Evolutionary conservation across 2,329 filamentous ascomycete species (phyloP).

Genomic region (Verticillium nonalfalfae): DNA sequence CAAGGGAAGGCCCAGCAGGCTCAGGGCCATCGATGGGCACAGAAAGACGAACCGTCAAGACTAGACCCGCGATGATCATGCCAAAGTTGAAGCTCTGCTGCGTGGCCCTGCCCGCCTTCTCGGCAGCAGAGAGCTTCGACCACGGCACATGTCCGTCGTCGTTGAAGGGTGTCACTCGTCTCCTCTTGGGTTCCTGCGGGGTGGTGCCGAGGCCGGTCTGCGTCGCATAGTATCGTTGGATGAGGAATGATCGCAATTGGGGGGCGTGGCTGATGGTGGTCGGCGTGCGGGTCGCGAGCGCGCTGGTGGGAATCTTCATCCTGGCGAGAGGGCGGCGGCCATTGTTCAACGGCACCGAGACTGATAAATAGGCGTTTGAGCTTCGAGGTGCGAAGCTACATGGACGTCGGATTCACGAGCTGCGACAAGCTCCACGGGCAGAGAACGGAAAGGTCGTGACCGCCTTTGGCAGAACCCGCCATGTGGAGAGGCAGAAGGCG

Average conservation of each 20-base stretch:
- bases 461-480: constrained; percentile 29
- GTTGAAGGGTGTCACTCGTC: constrained; percentile 74
- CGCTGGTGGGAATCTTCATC: constrained; percentile 38
- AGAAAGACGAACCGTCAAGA: constrained; percentile 58
- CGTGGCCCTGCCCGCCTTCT: constrained; percentile 79
- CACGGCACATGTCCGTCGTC: constrained; percentile 81
- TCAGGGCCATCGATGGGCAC: no score
- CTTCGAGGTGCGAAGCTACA: background rate
- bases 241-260: constrained; percentile 27
- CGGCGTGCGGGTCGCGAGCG: constrained; percentile 26
- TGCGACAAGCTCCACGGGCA: background rate
- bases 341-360: constrained; percentile 19
- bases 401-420: constrained; percentile 4
- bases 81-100: constrained; percentile 89
- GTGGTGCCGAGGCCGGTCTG: constrained; percentile 38
- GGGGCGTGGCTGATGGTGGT: constrained; percentile 13
- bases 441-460: constrained; percentile 14
- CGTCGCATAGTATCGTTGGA: constrained; percentile 51
- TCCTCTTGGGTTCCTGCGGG: constrained; percentile 45
- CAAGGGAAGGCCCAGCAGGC: background rate
- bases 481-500: background rate
- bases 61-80: constrained; percentile 67
- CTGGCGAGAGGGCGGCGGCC: constrained; percentile 32
- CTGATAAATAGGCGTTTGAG: background rate
- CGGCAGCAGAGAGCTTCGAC: constrained; percentile 65